Base-by-base conservation (phyloP, 208 protist species). In the Leptomonas pyrrhocoris region DNA sequence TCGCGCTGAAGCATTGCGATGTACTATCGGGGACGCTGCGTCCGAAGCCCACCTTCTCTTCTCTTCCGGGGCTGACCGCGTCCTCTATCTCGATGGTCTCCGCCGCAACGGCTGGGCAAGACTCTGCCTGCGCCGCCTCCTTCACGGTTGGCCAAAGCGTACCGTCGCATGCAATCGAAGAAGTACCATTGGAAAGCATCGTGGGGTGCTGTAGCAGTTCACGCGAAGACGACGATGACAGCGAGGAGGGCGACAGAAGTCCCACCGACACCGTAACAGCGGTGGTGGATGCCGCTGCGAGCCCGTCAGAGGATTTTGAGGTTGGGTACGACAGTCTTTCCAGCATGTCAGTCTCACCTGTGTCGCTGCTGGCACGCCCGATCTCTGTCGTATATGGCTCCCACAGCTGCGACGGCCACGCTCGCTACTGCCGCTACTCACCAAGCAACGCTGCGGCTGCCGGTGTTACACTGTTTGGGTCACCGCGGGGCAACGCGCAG, bases 161-260 rank as follows among this genome's bases (percentile, higher is more conserved):
- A 38, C 53, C 40, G 13, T 31, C 54, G 23, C 69, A 57, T n/a
- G 27, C 0, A n/a, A 28, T 46, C 21, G 36, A 34, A 25, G 23
- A 42, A 34, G 45, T 75, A 53, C 3, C 43, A n/a, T 21, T 68
- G 21, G 53, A 75, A 43, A 54, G 68, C 7, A 53, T 68, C 4
- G 46, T 65, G 30, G 46, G 43, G 4, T 45, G 16, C 16, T 27
- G 43, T 11, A 21, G 43, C 12, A 21, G 40, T 23, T 7, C 27
- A 27, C 0, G 9, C 43, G 58, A 58, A 23, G 54, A 58, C 6
- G 31, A 38, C 31, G 19, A 43, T 2, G 28, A 56, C 27, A 25
- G 43, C 18, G 15, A 43, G 19, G 31, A 45, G 6, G 38, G 19
- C 9, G 11, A 48, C 56, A 31, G 27, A 11, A 28, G 30, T n/a